phyloP scores from a whole-genome alignment of 352 stramenopile species.

The Phytopythium vexans region DNA sequence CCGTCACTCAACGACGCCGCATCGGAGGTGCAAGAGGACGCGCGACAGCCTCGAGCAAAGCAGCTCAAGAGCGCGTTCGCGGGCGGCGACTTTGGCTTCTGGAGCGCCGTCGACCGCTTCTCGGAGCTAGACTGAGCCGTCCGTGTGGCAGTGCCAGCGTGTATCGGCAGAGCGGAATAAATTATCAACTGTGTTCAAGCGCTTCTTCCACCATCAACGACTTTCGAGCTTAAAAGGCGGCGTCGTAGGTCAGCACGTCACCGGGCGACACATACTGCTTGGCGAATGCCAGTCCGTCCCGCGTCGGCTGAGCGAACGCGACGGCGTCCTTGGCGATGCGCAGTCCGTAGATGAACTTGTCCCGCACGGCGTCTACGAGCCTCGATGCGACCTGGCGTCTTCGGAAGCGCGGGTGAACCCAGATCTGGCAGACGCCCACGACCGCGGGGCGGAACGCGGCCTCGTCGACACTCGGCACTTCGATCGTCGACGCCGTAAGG shows the following conservation, averaged over 20 bases:
- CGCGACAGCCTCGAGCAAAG: too few relatives aligned
- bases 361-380: slow-evolving; percentile 55
- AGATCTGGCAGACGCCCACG: slow-evolving; percentile 68
- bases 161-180: too few relatives aligned
- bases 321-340: slow-evolving; percentile 40
- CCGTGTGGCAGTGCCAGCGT: too few relatives aligned
- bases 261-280: slow-evolving; percentile 42
- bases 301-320: slow-evolving; percentile 76
- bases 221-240: too few relatives aligned
- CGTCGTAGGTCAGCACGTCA: slow-evolving; percentile 54
- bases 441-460: slow-evolving; percentile 23
- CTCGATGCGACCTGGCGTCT: slow-evolving; percentile 50
- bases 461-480: slow-evolving; percentile 1
- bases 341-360: slow-evolving; percentile 76
- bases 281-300: slow-evolving; percentile 57
- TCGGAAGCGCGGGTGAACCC: slow-evolving; percentile 55
- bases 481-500: slow-evolving; percentile 10
- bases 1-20: too few relatives aligned
- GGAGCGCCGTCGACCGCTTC: too few relatives aligned
- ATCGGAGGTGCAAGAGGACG: too few relatives aligned
- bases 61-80: too few relatives aligned
- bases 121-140: too few relatives aligned
- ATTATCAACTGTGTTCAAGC: too few relatives aligned
- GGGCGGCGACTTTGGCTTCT: too few relatives aligned
- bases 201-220: too few relatives aligned